Percentiles rank a stretch among this genome's conserved stretches.
These are phyloP conservation scores for Neofusicoccum parvum DNA, from an alignment of 2,329 filamentous ascomycete species.

Conservation along the genomic window DNA sequence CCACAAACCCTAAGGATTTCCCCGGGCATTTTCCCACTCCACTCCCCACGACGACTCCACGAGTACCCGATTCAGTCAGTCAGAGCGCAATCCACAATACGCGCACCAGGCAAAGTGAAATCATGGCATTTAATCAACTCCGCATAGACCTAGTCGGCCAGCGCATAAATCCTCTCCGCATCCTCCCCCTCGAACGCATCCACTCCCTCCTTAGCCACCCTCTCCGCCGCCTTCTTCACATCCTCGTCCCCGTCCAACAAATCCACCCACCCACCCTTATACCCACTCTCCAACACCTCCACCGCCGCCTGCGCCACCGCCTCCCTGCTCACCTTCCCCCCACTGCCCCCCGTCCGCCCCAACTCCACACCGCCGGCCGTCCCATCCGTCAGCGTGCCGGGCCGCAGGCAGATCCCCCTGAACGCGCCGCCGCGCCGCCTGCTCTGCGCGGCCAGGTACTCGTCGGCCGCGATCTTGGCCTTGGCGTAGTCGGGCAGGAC, in stretches of 20 bases:
- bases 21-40: too few relatives aligned
- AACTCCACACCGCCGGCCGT: slow-evolving; percentile 50
- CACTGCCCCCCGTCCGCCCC: slow-evolving; percentile 45
- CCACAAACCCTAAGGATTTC: too few relatives aligned
- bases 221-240: slow-evolving; percentile 50
- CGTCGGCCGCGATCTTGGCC: slow-evolving; percentile 59
- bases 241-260: slow-evolving; percentile 53
- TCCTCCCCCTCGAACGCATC: slow-evolving; percentile 56
- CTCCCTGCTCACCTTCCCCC: slow-evolving; percentile 50
- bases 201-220: slow-evolving; percentile 46
- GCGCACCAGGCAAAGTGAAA: too few relatives aligned
- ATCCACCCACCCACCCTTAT: slow-evolving; percentile 57
- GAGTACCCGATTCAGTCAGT: too few relatives aligned
- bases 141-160: neutral
- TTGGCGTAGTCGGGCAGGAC: slow-evolving; percentile 54
- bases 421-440: slow-evolving; percentile 41
- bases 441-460: slow-evolving; percentile 53
- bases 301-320: slow-evolving; percentile 57
- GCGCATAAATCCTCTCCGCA: slow-evolving; percentile 44
- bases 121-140: too few relatives aligned
- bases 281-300: slow-evolving; percentile 50
- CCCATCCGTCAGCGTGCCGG: slow-evolving; percentile 52
- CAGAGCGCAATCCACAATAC: too few relatives aligned
- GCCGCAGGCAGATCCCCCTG: slow-evolving; percentile 55
- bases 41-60: too few relatives aligned